Conservation (phyloP, 768 basidiomycete species). For the Suillus occidentalis region DNA sequence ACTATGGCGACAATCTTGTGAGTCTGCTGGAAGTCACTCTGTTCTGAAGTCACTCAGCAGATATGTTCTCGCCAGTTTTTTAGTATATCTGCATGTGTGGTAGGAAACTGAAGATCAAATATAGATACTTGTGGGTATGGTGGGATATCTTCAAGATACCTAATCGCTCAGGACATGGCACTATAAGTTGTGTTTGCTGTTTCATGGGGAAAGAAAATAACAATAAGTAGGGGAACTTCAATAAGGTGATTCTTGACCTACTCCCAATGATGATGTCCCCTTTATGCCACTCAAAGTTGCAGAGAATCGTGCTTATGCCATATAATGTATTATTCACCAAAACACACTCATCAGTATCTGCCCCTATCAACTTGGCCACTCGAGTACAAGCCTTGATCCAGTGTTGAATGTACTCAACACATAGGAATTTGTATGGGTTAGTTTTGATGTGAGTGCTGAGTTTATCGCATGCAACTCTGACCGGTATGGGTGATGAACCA, state of each 20-base stretch:
- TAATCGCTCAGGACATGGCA: constrained; percentile 50
- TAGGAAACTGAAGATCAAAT: constrained; percentile 57
- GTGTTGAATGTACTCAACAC: constrained; percentile 34
- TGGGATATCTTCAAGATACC: constrained; percentile 52
- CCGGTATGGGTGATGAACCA: constrained; percentile 55
- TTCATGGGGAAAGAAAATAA: neutral
- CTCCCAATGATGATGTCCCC: constrained; percentile 67
- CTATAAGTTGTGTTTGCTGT: constrained; percentile 59
- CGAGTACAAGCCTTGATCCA: constrained; percentile 42
- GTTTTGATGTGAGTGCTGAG: constrained; percentile 45
- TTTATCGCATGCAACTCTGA: constrained; percentile 44
- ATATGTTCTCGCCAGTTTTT: constrained; percentile 43
- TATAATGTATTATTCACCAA: constrained; percentile 36
- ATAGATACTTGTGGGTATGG: constrained; percentile 52
- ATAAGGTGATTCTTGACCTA: constrained; percentile 32
- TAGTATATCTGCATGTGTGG: constrained; percentile 56
- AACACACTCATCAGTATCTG: constrained; percentile 58
- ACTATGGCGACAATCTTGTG: constrained; percentile 64
- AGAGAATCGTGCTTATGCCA: constrained; percentile 59
- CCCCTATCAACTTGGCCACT: constrained; percentile 51
- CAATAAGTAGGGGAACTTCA: neutral
- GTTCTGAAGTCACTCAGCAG: constrained; percentile 28
- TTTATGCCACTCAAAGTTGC: constrained; percentile 65
- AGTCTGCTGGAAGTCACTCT: constrained; percentile 30
- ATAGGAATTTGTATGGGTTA: constrained; percentile 58